Conservation (phyloP, 2,329 filamentous ascomycete species). For the Aurifilum marmelostoma region DNA sequence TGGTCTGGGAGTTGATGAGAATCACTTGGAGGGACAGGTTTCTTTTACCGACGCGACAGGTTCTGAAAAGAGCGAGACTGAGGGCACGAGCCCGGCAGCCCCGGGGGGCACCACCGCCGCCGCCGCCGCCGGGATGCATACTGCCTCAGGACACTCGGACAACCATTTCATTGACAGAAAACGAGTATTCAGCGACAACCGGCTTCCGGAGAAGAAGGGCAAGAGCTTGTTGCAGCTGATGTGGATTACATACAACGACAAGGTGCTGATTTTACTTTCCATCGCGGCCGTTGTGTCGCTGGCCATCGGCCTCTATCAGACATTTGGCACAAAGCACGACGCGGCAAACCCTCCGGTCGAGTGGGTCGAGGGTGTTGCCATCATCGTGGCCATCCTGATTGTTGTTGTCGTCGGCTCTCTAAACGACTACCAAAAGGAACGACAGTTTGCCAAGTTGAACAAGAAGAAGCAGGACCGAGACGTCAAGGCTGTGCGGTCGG, state of each 20-base stretch:
- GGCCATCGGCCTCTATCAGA: conserved; percentile 75
- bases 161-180: conserved; percentile 64
- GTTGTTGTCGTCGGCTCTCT: conserved; percentile 77
- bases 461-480: conserved; percentile 76
- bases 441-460: conserved; percentile 78
- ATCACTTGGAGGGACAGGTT: conserved; percentile 63
- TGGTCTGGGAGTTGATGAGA: conserved; percentile 79
- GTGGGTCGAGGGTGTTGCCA: conserved; percentile 82
- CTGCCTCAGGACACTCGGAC: conserved; percentile 20
- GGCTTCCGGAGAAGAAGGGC: conserved; percentile 72
- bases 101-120: conserved; percentile 24
- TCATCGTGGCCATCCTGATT: conserved; percentile 77
- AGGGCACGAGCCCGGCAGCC: conserved; percentile 36
- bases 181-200: conserved; percentile 73
- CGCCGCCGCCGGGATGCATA: conserved; percentile 25
- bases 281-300: conserved; percentile 73
- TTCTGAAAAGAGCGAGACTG: conserved; percentile 40
- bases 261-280: conserved; percentile 74
- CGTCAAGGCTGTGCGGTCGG: conserved; percentile 73
- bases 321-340: conserved; percentile 63
- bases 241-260: conserved; percentile 86
- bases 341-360: conserved; percentile 62
- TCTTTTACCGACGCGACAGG: conserved; percentile 71
- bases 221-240: conserved; percentile 74
- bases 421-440: conserved; percentile 81